Evolutionary conservation across 805 yeast species (phyloP).

Genomic region (Yarrowia sp.): DNA sequence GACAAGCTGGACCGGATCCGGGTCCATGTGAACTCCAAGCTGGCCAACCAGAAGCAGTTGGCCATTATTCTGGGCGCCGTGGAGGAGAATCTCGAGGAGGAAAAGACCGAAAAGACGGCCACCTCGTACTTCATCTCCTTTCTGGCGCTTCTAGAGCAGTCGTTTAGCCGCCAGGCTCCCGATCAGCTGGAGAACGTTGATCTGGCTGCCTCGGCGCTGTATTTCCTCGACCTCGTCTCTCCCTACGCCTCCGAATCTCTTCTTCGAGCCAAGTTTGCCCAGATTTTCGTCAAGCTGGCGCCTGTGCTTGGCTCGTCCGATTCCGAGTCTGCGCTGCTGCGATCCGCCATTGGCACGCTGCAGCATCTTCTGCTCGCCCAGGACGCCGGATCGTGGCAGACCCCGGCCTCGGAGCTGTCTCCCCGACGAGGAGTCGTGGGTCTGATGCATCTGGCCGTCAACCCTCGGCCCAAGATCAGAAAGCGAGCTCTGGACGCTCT

Average conservation of each 20-base stretch:
- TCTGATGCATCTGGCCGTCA: slow-evolving; percentile 76
- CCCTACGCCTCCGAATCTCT: slow-evolving; percentile 68
- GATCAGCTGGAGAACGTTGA: slow-evolving; percentile 63
- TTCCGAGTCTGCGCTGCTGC: slow-evolving; percentile 79
- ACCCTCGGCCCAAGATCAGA: slow-evolving; percentile 93
- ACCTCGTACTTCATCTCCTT: slow-evolving; percentile 87
- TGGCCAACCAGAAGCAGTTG: slow-evolving; percentile 84
- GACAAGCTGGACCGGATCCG: slow-evolving; percentile 56
- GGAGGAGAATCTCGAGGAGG: slow-evolving; percentile 82
- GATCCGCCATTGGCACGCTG: slow-evolving; percentile 84
- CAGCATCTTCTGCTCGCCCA: slow-evolving; percentile 82
- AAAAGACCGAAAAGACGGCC: slow-evolving; percentile 64
- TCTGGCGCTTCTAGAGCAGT: slow-evolving; percentile 79
- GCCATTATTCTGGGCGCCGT: slow-evolving; percentile 87
- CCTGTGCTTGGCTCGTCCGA: slow-evolving; percentile 74
- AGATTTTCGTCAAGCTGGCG: slow-evolving; percentile 78
- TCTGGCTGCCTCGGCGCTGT: slow-evolving; percentile 77
- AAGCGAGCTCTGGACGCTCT: slow-evolving; percentile 93
- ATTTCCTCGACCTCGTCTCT: slow-evolving; percentile 78
- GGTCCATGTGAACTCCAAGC: slow-evolving; percentile 73
- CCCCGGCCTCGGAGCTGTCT: slow-evolving; percentile 54
- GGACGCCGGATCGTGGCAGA: slow-evolving; percentile 76
- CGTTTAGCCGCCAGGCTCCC: slow-evolving; percentile 52
- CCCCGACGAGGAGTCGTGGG: slow-evolving; percentile 85
- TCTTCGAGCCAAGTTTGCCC: slow-evolving; percentile 75